A percentile compares a stretch with the other conserved stretches of the same genome.
Evolutionary conservation across 495 filamentous ascomycete species (phyloP).

Genomic region (Podospora comata): DNA sequence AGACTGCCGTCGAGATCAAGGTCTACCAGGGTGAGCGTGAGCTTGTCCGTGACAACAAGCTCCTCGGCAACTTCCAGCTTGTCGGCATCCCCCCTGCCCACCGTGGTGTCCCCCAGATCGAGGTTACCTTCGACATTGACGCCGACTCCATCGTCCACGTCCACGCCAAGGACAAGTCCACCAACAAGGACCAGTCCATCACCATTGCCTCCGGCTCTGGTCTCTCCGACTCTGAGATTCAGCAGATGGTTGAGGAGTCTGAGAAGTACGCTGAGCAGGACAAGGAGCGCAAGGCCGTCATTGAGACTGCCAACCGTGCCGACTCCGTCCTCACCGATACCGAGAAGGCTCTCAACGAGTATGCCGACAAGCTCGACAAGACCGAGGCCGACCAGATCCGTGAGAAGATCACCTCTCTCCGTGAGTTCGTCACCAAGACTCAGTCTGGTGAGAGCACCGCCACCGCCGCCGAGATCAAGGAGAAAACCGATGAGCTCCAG

Average conservation of each 20-base stretch:
- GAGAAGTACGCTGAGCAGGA: constrained; percentile 94
- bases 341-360: constrained; percentile 97
- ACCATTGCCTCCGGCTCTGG: constrained; percentile 98
- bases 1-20: constrained; percentile 99
- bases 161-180: constrained; percentile 98
- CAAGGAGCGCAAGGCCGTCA: constrained; percentile 94
- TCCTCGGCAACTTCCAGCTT: constrained; percentile 99
- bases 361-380: constrained; percentile 94
- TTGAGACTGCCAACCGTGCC: constrained; percentile 93
- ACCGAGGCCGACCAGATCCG: constrained; percentile 83
- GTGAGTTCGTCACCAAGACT: constrained; percentile 90
- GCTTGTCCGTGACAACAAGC: constrained; percentile 98
- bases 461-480: constrained; percentile 88
- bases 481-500: constrained; percentile 97
- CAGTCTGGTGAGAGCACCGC: constrained; percentile 85
- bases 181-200: constrained; percentile 99
- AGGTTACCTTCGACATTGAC: constrained; percentile 99
- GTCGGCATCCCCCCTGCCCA: constrained; percentile 96
- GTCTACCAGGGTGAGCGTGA: constrained; percentile 99
- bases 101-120: constrained; percentile 95
- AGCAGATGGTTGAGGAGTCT: constrained; percentile 94
- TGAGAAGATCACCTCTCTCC: constrained; percentile 87
- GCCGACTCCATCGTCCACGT: constrained; percentile 99
- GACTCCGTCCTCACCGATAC: constrained; percentile 96
- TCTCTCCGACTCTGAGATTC: constrained; percentile 91